Conservation (phyloP, 495 filamentous ascomycete species). For the Apodospora peruviana region DNA sequence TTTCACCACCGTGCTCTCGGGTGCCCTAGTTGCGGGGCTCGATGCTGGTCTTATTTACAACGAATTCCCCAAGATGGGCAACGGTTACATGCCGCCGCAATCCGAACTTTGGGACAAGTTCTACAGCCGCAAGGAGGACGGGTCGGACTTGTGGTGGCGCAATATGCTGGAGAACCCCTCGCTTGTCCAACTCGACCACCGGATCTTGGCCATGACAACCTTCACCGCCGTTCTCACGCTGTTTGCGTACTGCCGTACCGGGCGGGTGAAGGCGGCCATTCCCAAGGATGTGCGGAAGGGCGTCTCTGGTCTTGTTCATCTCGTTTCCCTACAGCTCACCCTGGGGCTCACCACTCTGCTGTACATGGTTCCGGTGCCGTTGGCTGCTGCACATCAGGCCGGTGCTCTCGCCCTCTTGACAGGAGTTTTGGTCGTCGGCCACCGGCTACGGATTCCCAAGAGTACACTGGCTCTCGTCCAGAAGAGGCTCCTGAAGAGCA, state of each 20-base stretch:
- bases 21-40: constrained; percentile 86
- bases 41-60: constrained; percentile 98
- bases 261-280: constrained; percentile 55
- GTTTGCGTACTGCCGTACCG: constrained; percentile 68
- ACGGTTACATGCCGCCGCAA: constrained; percentile 70
- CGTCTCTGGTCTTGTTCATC: constrained; percentile 72
- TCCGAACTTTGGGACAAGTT: constrained; percentile 77
- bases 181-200: constrained; percentile 88
- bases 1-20: constrained; percentile 87
- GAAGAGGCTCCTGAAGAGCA: constrained; percentile 16
- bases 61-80: constrained; percentile 93
- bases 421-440: constrained; percentile 69
- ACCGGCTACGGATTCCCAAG: constrained; percentile 46
- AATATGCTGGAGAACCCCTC: constrained; percentile 97
- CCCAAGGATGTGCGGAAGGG: constrained; percentile 63
- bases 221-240: constrained; percentile 75
- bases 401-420: constrained; percentile 82
- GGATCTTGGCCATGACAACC: constrained; percentile 84
- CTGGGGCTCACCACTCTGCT: constrained; percentile 87
- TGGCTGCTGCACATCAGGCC: constrained; percentile 91
- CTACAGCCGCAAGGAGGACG: constrained; percentile 74
- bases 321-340: constrained; percentile 73
- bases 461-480: constrained; percentile 40
- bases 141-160: constrained; percentile 83
- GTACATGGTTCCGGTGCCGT: constrained; percentile 82